Base-by-base conservation (phyloP, 2,329 filamentous ascomycete genomes). In the Diaporthe citriasiana region DNA sequence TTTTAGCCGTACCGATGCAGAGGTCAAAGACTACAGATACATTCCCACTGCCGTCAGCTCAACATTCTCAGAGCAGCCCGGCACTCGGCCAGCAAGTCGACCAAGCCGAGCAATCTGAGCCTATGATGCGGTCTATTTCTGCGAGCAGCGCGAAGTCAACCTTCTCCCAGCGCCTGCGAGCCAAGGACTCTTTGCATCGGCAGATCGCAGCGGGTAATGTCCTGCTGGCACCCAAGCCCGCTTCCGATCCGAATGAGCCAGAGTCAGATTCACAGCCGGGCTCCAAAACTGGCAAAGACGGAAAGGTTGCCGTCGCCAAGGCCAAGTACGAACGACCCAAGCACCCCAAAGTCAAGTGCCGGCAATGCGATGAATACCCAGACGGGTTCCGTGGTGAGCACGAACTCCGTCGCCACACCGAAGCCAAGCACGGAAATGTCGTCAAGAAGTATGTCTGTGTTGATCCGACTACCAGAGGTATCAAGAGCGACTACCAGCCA, bases 301-400 rank as follows among this genome's bases (percentile, higher is more conserved):
- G 82, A 35, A 89, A 88, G 78, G 77, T 85, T 2, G 79, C 82
- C 30, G 84, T 87, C 55, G 8, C 81, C 35, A 87, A 85, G 77
- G 81, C 84, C 71, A 80, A 83, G 51, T 88, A 89, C 75, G 84
- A 87, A 66, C 92, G 93, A 22, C 93, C 93, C 35, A 90, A 90
- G 78, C 92, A 93, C 75, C 89, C 90, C 47, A 94, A 93, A 82
- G 91, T 94, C 75, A 89, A 89, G 80, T 97, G 95, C 81, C 81
- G 84, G 1, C 84, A 89, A 74, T 98, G 95, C 84, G 88, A 88
- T 69, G 91, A 94, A 72, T 89, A 94, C 70, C 92, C 92, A 0
- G 89, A 93, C 25, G 95, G 94, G 57, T 97, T 97, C 82, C 91
- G 95, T 45, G 95, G 95, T 71, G 93, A 95, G 33, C 95, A 97